Evolutionary conservation across 1,284 basidiomycete species (phyloP).

Genomic region (Trichosporon sp.): DNA sequence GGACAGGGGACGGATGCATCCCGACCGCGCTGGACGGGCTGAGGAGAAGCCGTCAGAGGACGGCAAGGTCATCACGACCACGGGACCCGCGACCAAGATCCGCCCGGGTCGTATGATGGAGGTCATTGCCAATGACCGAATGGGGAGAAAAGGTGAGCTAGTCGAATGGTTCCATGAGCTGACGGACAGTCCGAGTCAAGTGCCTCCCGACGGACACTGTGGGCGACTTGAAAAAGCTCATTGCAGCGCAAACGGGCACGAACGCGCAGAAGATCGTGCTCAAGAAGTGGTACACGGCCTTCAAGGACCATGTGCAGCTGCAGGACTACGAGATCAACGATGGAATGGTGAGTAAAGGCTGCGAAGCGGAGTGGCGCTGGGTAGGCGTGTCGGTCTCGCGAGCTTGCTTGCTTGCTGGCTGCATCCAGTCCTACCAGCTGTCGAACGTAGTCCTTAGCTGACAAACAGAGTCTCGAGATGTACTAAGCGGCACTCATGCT

Average conservation of each 20-base stretch:
- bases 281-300: slow-evolving; percentile 96
- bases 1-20: slow-evolving; percentile 6
- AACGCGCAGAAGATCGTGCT: slow-evolving; percentile 77
- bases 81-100: slow-evolving; percentile 9
- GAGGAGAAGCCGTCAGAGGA: slow-evolving; percentile 2
- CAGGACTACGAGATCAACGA: slow-evolving; percentile 91
- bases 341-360: slow-evolving; percentile 59
- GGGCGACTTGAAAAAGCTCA: slow-evolving; percentile 92
- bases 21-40: not conserved
- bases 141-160: slow-evolving; percentile 81
- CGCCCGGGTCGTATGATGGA: slow-evolving; percentile 52
- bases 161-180: not conserved
- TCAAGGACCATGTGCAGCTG: slow-evolving; percentile 91
- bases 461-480: slow-evolving; percentile 69
- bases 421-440: too few species aligned
- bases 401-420: too few species aligned
- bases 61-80: slow-evolving; percentile 7
- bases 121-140: slow-evolving; percentile 94
- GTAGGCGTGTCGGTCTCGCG: not conserved
- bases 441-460: too few species aligned
- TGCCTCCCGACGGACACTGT: slow-evolving; percentile 92
- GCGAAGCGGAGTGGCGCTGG: not conserved
- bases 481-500: slow-evolving; percentile 52
- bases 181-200: slow-evolving; percentile 76
- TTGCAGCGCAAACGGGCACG: slow-evolving; percentile 93